Evolutionary conservation across 1,284 basidiomycete genomes (phyloP).

Genomic region (Ganoderma lucidum): DNA sequence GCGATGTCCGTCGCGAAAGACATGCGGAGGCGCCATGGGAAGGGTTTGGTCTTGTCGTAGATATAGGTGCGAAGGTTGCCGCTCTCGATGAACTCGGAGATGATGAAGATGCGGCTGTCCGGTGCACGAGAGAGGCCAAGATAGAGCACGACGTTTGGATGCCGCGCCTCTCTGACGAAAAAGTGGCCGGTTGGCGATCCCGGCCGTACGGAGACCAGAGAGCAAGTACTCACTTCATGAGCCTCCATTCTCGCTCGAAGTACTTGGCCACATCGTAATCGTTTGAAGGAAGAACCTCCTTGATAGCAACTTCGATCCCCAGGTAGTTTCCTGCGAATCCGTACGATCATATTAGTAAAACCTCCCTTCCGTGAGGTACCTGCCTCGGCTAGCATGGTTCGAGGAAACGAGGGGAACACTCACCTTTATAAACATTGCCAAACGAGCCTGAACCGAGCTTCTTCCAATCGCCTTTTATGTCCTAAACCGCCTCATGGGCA

Average conservation of each 20-base stretch:
- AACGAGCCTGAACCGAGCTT: slow-evolving; percentile 92
- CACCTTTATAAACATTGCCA: slow-evolving; percentile 92
- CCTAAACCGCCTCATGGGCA: slow-evolving; percentile 53
- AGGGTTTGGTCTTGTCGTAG: slow-evolving; percentile 77
- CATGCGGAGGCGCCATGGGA: slow-evolving; percentile 91
- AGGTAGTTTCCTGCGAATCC: slow-evolving; percentile 78
- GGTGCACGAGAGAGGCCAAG: slow-evolving; percentile 93
- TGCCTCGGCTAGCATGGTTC: background rate
- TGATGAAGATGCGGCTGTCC: slow-evolving; percentile 87
- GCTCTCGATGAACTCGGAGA: slow-evolving; percentile 89
- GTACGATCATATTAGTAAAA: slow-evolving; percentile 11
- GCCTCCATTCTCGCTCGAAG: slow-evolving; percentile 96
- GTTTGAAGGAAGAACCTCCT: slow-evolving; percentile 90
- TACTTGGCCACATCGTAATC: slow-evolving; percentile 97
- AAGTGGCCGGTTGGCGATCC: slow-evolving; percentile 11
- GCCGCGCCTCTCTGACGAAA: slow-evolving; percentile 71
- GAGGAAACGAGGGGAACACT: slow-evolving; percentile 7
- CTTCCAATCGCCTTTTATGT: slow-evolving; percentile 89
- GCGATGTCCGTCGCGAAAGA: slow-evolving; percentile 96
- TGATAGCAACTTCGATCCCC: slow-evolving; percentile 95
- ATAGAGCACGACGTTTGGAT: slow-evolving; percentile 95
- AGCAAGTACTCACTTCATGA: slow-evolving; percentile 76
- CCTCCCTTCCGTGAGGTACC: background rate
- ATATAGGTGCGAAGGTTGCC: slow-evolving; percentile 91
- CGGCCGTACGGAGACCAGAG: background rate